A percentile compares a stretch with the other conserved stretches of the same genome.
Conservation (phyloP, 2,329 filamentous ascomycete species). For the Aspergillus pseudonomiae region DNA sequence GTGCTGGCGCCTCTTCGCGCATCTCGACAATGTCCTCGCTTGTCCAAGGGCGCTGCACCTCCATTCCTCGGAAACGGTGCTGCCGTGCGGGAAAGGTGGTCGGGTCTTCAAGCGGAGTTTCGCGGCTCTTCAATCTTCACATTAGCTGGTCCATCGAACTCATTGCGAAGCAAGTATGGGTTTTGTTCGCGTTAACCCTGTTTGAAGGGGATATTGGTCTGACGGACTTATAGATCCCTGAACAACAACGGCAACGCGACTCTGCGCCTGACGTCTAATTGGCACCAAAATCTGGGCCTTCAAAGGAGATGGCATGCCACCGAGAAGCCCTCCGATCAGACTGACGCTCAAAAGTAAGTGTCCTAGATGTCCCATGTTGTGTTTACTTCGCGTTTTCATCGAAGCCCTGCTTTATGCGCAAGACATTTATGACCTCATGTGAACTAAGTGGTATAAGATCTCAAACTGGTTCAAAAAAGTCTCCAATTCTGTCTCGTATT, state of each 20-base stretch:
- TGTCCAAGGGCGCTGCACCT: slow-evolving; percentile 3
- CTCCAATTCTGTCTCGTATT: slow-evolving; percentile 37
- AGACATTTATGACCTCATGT: not conserved
- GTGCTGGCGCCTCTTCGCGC: slow-evolving; percentile 16
- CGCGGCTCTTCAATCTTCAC: slow-evolving; percentile 13
- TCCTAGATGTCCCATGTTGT: not conserved
- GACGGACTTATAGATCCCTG: not conserved
- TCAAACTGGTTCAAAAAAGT: slow-evolving; percentile 28
- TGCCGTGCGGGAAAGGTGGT: slow-evolving; percentile 7
- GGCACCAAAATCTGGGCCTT: not conserved
- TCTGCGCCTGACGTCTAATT: not conserved
- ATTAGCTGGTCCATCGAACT: slow-evolving; percentile 2
- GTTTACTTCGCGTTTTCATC: not conserved
- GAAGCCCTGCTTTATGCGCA: not conserved
- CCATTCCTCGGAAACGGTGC: not conserved
- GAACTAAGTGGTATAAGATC: slow-evolving; percentile 21
- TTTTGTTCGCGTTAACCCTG: not conserved
- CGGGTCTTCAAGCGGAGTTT: slow-evolving; percentile 1
- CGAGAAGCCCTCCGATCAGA: slow-evolving; percentile 24
- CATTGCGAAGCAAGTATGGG: slow-evolving; percentile 7
- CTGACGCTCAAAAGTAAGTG: slow-evolving; percentile 24
- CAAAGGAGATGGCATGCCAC: slow-evolving; percentile 9
- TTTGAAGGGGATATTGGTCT: not conserved
- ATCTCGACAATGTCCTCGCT: slow-evolving; percentile 12
- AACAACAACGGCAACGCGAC: not conserved